These are phyloP conservation scores for Cenchrus americanus DNA, from an alignment of 176 grass and related monocot species.

Conservation along the genomic window DNA sequence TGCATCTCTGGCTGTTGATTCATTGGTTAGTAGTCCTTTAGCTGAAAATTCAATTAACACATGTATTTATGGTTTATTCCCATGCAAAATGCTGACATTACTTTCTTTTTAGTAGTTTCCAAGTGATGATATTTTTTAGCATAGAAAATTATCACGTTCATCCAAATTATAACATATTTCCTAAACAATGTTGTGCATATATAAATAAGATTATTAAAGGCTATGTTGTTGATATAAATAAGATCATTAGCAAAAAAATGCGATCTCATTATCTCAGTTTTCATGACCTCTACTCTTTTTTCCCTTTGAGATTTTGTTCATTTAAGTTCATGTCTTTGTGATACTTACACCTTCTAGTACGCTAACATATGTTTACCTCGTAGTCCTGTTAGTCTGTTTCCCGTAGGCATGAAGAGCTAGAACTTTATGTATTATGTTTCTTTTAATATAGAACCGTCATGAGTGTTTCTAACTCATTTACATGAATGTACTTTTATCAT, in stretches of 20 bases:
- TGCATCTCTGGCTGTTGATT: slow-evolving; percentile 36
- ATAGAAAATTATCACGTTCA: slow-evolving; percentile 7
- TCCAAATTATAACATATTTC: not conserved
- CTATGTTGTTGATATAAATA: too few species aligned
- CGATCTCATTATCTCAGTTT: slow-evolving; percentile 2
- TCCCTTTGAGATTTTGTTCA: not conserved
- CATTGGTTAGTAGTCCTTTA: slow-evolving; percentile 35
- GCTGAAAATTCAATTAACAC: slow-evolving; percentile 34
- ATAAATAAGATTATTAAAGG: not conserved
- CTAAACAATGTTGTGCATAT: too few species aligned
- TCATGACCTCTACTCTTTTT: slow-evolving; percentile 12
- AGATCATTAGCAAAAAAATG: not conserved
- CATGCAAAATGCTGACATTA: not conserved
- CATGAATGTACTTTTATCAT: slow-evolving; percentile 1
- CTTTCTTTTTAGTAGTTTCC: slow-evolving; percentile 17
- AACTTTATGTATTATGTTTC: slow-evolving; percentile 22
- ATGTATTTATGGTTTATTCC: slow-evolving; percentile 33
- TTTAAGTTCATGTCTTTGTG: slow-evolving; percentile 34
- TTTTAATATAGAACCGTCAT: not conserved
- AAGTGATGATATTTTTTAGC: not conserved
- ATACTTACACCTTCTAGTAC: not conserved
- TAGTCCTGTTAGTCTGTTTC: slow-evolving; percentile 10
- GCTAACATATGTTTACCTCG: not conserved
- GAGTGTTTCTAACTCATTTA: not conserved
- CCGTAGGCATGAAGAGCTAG: not conserved